Percentiles rank a stretch among this genome's conserved stretches.
Conservation (phyloP, 2,329 filamentous ascomycete genomes). For the Aspergillus eucalypticola region DNA sequence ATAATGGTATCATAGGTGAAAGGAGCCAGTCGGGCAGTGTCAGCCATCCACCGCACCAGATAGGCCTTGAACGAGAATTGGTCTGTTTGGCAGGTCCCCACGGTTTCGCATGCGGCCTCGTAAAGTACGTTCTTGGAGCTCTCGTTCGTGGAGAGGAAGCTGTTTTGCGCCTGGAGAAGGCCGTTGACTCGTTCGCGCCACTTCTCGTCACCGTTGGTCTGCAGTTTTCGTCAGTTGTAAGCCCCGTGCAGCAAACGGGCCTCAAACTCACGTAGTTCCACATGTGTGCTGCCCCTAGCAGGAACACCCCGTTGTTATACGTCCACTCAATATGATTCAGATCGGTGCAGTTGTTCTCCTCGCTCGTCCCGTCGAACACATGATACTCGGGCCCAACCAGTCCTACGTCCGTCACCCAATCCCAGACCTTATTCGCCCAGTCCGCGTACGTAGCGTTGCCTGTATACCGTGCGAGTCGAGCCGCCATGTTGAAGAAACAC, state of each 20-base stretch:
- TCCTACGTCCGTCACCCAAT: constrained; percentile 53
- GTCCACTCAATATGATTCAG: constrained; percentile 55
- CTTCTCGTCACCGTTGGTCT: constrained; percentile 39
- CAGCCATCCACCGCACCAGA: constrained; percentile 60
- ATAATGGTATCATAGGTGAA: constrained; percentile 55
- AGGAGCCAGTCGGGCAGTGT: constrained; percentile 59
- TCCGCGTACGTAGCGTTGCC: constrained; percentile 33
- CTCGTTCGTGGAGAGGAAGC: constrained; percentile 50
- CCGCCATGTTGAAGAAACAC: constrained; percentile 19
- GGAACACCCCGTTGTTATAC: constrained; percentile 56
- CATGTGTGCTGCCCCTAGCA: constrained; percentile 56
- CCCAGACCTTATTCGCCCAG: constrained; percentile 67
- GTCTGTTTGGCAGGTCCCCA: constrained; percentile 59
- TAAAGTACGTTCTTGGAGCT: constrained; percentile 51
- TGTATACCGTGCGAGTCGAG: constrained; percentile 19
- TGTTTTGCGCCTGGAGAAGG: constrained; percentile 55
- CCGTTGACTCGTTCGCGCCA: constrained; percentile 57
- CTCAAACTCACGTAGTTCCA: constrained; percentile 49
- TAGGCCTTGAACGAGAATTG: constrained; percentile 68
- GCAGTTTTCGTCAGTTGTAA: neutral
- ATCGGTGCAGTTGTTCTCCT: constrained; percentile 50
- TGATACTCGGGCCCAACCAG: constrained; percentile 48
- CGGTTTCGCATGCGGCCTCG: constrained; percentile 60
- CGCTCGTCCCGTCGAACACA: constrained; percentile 55
- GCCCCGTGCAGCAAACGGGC: too few relatives aligned